These are phyloP conservation scores for Coniella vitis DNA, from an alignment of 2,329 filamentous ascomycete genomes.

Conservation along the genomic window DNA sequence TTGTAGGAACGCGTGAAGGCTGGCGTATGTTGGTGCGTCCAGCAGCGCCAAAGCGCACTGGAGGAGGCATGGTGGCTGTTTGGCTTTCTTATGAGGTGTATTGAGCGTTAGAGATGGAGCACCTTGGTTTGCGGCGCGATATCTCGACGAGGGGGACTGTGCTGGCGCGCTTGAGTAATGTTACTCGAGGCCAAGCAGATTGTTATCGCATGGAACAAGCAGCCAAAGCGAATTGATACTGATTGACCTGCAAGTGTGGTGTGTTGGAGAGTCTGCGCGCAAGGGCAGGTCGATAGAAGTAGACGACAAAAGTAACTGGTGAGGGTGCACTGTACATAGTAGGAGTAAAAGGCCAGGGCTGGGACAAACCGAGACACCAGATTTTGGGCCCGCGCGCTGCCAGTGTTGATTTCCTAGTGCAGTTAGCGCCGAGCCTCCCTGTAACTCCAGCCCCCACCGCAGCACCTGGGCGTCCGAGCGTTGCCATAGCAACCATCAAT, in stretches of 20 bases:
- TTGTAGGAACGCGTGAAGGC: conserved; percentile 19
- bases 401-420: conserved; percentile 2
- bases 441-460: background rate
- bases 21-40: conserved; percentile 24
- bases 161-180: background rate
- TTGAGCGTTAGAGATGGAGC: conserved; percentile 17
- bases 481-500: conserved; percentile 13
- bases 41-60: conserved; percentile 16
- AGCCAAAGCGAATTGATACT: too few species aligned
- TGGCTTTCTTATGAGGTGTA: conserved; percentile 24
- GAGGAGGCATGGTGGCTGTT: conserved; percentile 21
- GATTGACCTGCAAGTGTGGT: too few species aligned
- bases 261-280: too few species aligned
- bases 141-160: background rate
- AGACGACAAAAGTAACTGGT: too few species aligned
- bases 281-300: too few species aligned
- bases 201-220: background rate
- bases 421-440: background rate
- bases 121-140: conserved; percentile 2
- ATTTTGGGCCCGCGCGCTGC: background rate
- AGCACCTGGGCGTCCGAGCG: background rate
- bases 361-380: background rate
- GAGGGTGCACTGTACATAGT: too few species aligned
- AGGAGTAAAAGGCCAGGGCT: too few species aligned
- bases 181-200: background rate